Base-by-base conservation (phyloP, 805 yeast genomes). In the Candida golubevii region DNA sequence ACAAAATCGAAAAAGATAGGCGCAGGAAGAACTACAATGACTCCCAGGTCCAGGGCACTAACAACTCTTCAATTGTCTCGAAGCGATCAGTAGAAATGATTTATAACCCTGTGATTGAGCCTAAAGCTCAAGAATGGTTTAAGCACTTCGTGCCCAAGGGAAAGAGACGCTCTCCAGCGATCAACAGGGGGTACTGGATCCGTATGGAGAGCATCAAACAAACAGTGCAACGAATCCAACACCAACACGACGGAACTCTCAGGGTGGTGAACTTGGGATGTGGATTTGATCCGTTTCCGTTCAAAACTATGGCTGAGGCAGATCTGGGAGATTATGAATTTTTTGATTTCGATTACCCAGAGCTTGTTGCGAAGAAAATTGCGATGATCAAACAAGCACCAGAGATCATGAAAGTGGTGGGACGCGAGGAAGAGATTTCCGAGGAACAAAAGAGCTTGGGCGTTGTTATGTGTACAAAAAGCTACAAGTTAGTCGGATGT, bases 161-260 rank as follows among this genome's bases (percentile, higher is more conserved):
- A 1, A 79, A 79, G 40, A 69, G 90, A 59, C 66, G 95, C 37
- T 81, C 91, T 0, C 95, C 95, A 0, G 82, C 85, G 4, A 85
- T 86, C 33, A 87, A 87, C 56, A 66, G 95, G 52, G 95, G 95
- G 0, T 86, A 86, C 61, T 86, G 93, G 90, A 67, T 84, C 9
- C 69, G 95, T 46, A 80, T 86, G 80, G 80, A 82, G 53, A 79
- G 87, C 3, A 81, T 87, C 39, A 73, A 78, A 48, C 69, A 70
- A 35, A 62, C 78, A 33, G 67, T 85, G 11, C 63, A 69, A 26
- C 63, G 72, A 26, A 78, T 85, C n/a, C 59, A 75, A 2, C 46
- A 33, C 6, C 40, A 54, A 8, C 59, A 64, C 23, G 58, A 50
- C 3, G 47, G 45, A 4, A 46, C 53, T 6, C 66, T 77, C 6